Evolutionary conservation across 192 early-diverging fungal species (phyloP).

Genomic region (Backusella parvicylindrica): DNA sequence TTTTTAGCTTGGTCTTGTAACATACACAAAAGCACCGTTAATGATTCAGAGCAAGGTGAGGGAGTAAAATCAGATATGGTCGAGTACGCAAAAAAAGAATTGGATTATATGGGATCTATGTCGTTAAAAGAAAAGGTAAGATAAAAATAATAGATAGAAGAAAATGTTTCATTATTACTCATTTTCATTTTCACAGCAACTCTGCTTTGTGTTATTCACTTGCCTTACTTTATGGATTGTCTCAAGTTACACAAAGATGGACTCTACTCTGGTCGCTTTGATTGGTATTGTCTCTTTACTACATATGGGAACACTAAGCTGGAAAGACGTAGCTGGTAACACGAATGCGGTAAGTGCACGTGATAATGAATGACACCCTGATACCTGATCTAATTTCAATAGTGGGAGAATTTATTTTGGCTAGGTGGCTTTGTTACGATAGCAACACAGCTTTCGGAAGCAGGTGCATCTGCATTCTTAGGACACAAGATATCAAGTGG

Average conservation of each 20-base stretch:
- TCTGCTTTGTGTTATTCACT: constrained; percentile 47
- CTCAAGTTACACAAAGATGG: constrained; percentile 53
- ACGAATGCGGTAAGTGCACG: constrained; percentile 46
- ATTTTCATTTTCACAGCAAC: constrained; percentile 18
- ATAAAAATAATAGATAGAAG: background rate
- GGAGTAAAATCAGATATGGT: constrained; percentile 14
- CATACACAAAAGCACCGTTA: background rate
- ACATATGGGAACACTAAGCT: constrained; percentile 54
- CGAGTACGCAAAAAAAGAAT: constrained; percentile 10
- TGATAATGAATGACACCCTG: background rate
- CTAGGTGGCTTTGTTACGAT: constrained; percentile 74
- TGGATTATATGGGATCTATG: constrained; percentile 16
- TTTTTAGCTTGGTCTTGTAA: constrained; percentile 20
- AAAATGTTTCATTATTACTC: background rate
- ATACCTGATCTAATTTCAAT: background rate
- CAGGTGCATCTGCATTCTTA: constrained; percentile 65
- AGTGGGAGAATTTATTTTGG: constrained; percentile 85
- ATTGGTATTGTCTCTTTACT: constrained; percentile 56
- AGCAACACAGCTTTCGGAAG: constrained; percentile 66
- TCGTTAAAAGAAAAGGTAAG: constrained; percentile 20
- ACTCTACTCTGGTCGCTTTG: constrained; percentile 67
- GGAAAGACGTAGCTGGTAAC: constrained; percentile 66
- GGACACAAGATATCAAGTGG: constrained; percentile 50
- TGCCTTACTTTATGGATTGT: constrained; percentile 65
- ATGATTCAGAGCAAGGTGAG: background rate